Evolutionary conservation across 352 stramenopile species (phyloP), one percentile per base, ranked within the genome.

Genomic region (Pilasporangium apinafurcum): DNA sequence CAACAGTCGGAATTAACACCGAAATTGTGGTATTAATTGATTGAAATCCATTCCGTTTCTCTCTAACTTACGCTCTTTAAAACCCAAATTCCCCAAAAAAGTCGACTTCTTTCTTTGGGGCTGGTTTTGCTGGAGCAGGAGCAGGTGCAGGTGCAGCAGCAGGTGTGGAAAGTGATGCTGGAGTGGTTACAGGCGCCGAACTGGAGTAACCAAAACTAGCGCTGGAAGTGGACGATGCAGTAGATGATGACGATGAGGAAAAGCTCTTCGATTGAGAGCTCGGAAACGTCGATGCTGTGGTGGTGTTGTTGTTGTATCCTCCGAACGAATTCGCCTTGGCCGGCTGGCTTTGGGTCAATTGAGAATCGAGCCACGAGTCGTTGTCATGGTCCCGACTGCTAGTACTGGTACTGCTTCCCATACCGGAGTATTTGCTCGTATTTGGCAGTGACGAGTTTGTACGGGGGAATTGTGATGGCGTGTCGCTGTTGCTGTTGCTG

Each of bases 11-110:
- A n/a, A n/a, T n/a, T n/a, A n/a, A n/a, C n/a, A n/a, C n/a, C n/a
- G n/a, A n/a, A n/a, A n/a, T n/a, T n/a, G n/a, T n/a, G n/a, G n/a
- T n/a, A n/a, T n/a, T n/a, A n/a, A n/a, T n/a, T n/a, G n/a, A n/a
- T n/a, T n/a, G n/a, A n/a, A n/a, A n/a, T n/a, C n/a, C n/a, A n/a
- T n/a, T n/a, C n/a, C n/a, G n/a, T n/a, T n/a, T n/a, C n/a, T n/a
- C 39, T 17, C 47, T 50, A 43, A 54, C 37, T 50, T 49, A 40
- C 30, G 24, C 29, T 8, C 21, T 30, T 67, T 72, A 91, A 42
- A 86, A 84, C 8, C 78, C 78, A 45, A 88, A 91, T 57, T 91
- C 78, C 9, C 72, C 73, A 39, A 91, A 91, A 51, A 91, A 91
- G 48, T 91, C 78, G 17, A 91, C 78, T 38, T 91, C 70, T 51